Evolutionary conservation across 1,139 yeast species (phyloP), one percentile per base, ranked within the genome.

Genomic region (Kodamaea suecica): DNA sequence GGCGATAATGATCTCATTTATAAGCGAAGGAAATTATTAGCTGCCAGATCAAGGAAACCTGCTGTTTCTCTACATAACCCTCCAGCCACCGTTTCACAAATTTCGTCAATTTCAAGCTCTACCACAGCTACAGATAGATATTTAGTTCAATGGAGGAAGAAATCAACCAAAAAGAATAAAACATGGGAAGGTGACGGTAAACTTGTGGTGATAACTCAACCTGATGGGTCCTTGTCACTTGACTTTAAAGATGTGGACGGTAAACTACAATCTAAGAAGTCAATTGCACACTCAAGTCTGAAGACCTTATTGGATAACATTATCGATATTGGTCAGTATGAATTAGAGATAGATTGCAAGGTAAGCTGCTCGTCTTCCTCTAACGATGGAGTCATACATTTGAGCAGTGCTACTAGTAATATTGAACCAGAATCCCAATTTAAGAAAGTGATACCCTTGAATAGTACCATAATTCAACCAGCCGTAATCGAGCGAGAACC

Each of bases 171-270:
- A 59, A 88, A 90, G 66, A 80, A 88, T 56, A 90, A 90, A 54
- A 81, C 90, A 0, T 92, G 98, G 98, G 95, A 87, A 39, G 95
- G 95, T 3, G 98, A 92, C 59, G 97, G 96, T 0, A 57, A 61
- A 17, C 65, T 85, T 19, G 30, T 34, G 3, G 39, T 39, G 12
- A 14, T 30, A 3, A 33, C 29, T 20, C 23, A 12, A n/a, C 17
- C 16, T 4, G 34, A 32, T 7, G 38, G 32, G 3, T 13, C 43
- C 4, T 31, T 35, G 8, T 11, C 27, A 1, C 24, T 46, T 5
- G n/a, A 29, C 1, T 39, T 46, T 17, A 48, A 45, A 27, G 48
- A 45, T 30, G 13, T 39, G 2, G 37, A 34, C 13, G 48, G 48
- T 1, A 46, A 45, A 23, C 33, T 31, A 15, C 30, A 42, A 28